These are phyloP conservation scores for Asterochloris sp. DNA, from an alignment of 139 green algal species.

Conservation along the genomic window DNA sequence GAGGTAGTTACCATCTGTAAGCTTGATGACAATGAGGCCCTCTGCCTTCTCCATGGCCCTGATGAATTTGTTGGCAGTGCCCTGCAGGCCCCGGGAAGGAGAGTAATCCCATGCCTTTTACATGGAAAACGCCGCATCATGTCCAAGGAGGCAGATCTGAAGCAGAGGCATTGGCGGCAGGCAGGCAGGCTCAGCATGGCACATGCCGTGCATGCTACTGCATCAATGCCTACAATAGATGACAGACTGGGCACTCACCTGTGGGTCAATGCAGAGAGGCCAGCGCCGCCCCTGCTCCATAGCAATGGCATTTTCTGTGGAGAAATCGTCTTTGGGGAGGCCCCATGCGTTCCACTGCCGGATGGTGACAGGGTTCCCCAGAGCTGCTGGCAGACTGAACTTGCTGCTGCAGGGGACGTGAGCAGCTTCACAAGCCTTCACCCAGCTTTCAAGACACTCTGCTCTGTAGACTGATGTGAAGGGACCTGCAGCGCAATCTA, in stretches of 20 bases:
- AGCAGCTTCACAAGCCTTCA: neutral
- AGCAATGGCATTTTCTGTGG: slow-evolving; percentile 17
- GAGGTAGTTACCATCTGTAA: slow-evolving; percentile 5
- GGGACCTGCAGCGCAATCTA: slow-evolving; percentile 15
- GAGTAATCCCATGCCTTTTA: too few species aligned
- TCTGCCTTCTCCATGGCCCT: slow-evolving; percentile 12
- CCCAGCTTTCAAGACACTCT: slow-evolving; percentile 9
- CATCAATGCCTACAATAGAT: too few species aligned
- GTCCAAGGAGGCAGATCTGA: too few species aligned
- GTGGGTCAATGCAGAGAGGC: slow-evolving; percentile 17
- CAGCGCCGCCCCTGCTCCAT: neutral
- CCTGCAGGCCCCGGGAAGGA: neutral
- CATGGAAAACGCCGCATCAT: too few species aligned
- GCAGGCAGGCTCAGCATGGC: neutral
- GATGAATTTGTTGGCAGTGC: slow-evolving; percentile 5
- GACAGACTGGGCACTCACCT: neutral
- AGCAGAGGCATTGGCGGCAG: neutral
- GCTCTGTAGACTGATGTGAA: slow-evolving; percentile 13
- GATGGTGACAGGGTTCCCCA: slow-evolving; percentile 42
- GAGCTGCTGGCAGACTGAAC: slow-evolving; percentile 43
- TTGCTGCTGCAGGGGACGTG: slow-evolving; percentile 26
- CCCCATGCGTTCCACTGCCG: slow-evolving; percentile 17
- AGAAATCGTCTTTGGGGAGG: slow-evolving; percentile 16
- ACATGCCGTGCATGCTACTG: too few species aligned
- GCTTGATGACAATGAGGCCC: slow-evolving; percentile 17